Evolutionary conservation across 192 early-diverging fungal species (phyloP).

Genomic region (Coemansia erecta): DNA sequence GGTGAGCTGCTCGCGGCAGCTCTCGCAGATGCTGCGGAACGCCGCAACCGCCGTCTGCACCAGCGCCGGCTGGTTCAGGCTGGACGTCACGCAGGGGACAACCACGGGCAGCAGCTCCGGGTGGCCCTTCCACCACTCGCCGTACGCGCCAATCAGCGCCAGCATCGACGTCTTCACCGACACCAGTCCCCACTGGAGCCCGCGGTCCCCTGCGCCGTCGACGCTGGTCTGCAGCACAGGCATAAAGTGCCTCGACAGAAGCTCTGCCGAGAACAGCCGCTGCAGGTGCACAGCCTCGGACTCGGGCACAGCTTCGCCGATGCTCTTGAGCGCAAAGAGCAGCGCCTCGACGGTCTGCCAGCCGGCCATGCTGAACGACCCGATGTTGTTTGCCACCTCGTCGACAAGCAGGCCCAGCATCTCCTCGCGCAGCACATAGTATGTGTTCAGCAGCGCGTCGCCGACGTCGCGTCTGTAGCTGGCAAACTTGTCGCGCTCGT

Average conservation of each 20-base stretch:
- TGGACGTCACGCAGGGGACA: conserved; percentile 64
- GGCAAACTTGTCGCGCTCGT: conserved; percentile 58
- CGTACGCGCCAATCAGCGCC: conserved; percentile 57
- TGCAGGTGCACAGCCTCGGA: conserved; percentile 56
- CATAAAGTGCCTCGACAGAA: conserved; percentile 43
- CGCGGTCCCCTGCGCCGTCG: conserved; percentile 13
- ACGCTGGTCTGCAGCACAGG: conserved; percentile 28
- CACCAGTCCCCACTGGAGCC: conserved; percentile 28
- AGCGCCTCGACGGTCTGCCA: conserved; percentile 58
- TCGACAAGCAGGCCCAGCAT: conserved; percentile 55
- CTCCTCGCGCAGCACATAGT: conserved; percentile 61
- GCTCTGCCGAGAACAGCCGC: conserved; percentile 59
- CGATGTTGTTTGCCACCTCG: conserved; percentile 18
- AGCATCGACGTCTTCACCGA: conserved; percentile 24
- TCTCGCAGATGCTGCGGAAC: conserved; percentile 68
- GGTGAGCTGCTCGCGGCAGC: conserved; percentile 63
- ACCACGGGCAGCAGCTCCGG: conserved; percentile 57
- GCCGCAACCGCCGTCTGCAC: conserved; percentile 63
- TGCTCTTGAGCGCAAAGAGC: conserved; percentile 62
- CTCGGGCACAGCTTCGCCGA: conserved; percentile 64
- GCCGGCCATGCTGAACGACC: conserved; percentile 16
- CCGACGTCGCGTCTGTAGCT: conserved; percentile 70
- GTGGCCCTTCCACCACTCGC: conserved; percentile 67
- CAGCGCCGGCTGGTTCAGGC: conserved; percentile 56
- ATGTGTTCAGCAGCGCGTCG: conserved; percentile 68